Evolutionary conservation across 805 yeast genomes (phyloP), one percentile per base, ranked within the genome.

Genomic region (Wickerhamiella bombiphila): DNA sequence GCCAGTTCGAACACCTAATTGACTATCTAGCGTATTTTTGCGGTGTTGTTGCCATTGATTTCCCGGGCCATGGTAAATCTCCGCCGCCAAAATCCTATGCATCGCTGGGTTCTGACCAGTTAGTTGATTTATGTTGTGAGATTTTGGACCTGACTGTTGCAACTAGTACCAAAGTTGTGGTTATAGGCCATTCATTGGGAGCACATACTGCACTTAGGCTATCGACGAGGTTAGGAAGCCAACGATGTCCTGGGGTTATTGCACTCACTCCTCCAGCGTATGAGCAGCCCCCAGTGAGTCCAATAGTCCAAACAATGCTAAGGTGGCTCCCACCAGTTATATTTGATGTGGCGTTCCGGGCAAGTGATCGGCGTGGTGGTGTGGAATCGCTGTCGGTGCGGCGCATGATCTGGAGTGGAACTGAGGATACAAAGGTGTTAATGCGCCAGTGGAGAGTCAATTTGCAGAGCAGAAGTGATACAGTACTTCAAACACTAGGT

Each of bases 31-130:
- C 77, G 24, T 74, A 70, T 45, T 69, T 74, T 43, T 69, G 73
- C 42, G 76, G 72, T 39, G 68, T 83, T 15, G 51, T 80, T 29
- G 71, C 86, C 0, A 47, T 86, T 13, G 97, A 86, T 54, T 60
- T 85, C 36, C 95, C 95, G 1, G 97, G 96, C 0, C 82, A 82
- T 56, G 97, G 97, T 32, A 44, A 52, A 31, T 46, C 59, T 22
- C 51, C 53, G 8, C 66, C 61, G 36, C 70, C 40, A 13, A 32
- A 33, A 28, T 35, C 33, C 18, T 29, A 28, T 18, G 36, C 21
- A 4, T 31, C 34, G 6, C 44, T 42, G 32, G 26, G 40, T 7
- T 49, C 54, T 5, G 29, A 39, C 2, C 15, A 34, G 15, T 34
- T 43, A 1, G 47, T 47, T 7, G 39, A 32, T 8, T 13, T 46